Evolutionary conservation across 306 rosid genomes (phyloP), one percentile per base, ranked within the genome.

Genomic region (Gastrolobium villosum): DNA sequence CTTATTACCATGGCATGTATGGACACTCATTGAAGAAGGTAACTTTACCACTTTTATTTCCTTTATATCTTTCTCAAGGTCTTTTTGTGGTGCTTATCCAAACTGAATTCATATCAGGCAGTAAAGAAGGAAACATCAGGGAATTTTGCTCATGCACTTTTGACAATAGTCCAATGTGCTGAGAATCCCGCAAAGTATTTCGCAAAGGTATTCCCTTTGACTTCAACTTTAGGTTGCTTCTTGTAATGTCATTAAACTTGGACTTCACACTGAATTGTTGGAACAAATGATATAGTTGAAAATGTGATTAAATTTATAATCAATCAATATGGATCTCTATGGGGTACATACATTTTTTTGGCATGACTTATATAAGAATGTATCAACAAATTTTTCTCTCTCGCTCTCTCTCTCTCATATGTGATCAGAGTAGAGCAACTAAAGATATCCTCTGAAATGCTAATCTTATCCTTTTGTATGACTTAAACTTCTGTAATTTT

Each of bases 91-190:
- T 45, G 50, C 90, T 87, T 62, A 80, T 10, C 77, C 59, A 41
- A 61, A 14, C 57, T 56, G 44, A 66, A 57, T 46, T 20, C 35
- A 14, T 76, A 39, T 75, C 87, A 94, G 94, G 94, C 87, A 11
- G 39, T 91, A 8, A 88, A 84, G 84, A 89, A 86, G 0, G 97
- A 94, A 83, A 90, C 97, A 5, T 88, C 94, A 0, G 97, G 97
- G 45, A 30, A 64, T 49, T 91, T 93, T 36, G 88, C 76, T 76
- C 50, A 69, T 40, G 95, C 90, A 48, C 97, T 93, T 68, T 6
- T 83, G 79, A 86, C 93, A 60, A 90, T 94, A 53, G 44, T 90
- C 76, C 87, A 37, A 65, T 88, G 93, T 40, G 81, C 96, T 43
- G 86, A 83, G 82, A 88, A 87, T 88, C 96, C 92, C 31, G 91